A percentile compares a stretch with the other conserved stretches of the same genome.
phyloP scores from a whole-genome alignment of 306 rosid genomes.

The Myrica gale region DNA sequence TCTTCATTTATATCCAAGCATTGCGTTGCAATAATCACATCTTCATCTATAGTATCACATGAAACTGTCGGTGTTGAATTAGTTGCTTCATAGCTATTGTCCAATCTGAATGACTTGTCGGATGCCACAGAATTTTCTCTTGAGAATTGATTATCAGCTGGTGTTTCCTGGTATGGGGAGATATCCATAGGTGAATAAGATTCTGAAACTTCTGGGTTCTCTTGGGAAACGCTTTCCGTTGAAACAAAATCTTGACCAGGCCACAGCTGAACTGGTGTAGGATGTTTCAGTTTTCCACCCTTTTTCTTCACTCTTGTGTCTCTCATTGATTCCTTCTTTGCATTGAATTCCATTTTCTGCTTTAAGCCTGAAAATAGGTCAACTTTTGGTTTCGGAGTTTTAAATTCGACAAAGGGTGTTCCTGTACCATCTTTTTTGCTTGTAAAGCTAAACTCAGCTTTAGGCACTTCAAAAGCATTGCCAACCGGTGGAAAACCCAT shows the following conservation, averaged over 20 bases:
- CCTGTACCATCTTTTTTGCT: slow-evolving; percentile 45
- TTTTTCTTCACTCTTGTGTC: slow-evolving; percentile 49
- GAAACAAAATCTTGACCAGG: slow-evolving; percentile 46
- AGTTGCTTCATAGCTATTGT: slow-evolving; percentile 28
- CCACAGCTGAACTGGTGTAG: slow-evolving; percentile 41
- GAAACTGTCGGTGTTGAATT: slow-evolving; percentile 39
- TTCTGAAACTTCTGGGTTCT: slow-evolving; percentile 44
- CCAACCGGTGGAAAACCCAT: slow-evolving; percentile 37
- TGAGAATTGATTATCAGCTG: slow-evolving; percentile 41
- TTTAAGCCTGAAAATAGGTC: slow-evolving; percentile 35
- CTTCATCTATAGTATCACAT: slow-evolving; percentile 58
- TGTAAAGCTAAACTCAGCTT: slow-evolving; percentile 45
- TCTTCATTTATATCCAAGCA: slow-evolving; percentile 46
- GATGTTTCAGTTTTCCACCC: slow-evolving; percentile 45
- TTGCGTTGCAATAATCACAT: slow-evolving; percentile 49
- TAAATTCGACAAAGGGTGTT: slow-evolving; percentile 54
- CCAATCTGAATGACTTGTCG: slow-evolving; percentile 47
- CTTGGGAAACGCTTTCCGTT: slow-evolving; percentile 46
- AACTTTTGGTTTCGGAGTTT: slow-evolving; percentile 43
- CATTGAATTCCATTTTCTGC: slow-evolving; percentile 44
- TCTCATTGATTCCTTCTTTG: slow-evolving; percentile 48
- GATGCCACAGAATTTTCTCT: slow-evolving; percentile 67
- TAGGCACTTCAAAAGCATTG: slow-evolving; percentile 32
- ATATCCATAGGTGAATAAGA: slow-evolving; percentile 84
- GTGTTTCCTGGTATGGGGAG: slow-evolving; percentile 80